Evolutionary conservation across 345 rosid genomes (phyloP), one percentile per base, ranked within the genome.

Genomic region (Odontarrhena argentea): DNA sequence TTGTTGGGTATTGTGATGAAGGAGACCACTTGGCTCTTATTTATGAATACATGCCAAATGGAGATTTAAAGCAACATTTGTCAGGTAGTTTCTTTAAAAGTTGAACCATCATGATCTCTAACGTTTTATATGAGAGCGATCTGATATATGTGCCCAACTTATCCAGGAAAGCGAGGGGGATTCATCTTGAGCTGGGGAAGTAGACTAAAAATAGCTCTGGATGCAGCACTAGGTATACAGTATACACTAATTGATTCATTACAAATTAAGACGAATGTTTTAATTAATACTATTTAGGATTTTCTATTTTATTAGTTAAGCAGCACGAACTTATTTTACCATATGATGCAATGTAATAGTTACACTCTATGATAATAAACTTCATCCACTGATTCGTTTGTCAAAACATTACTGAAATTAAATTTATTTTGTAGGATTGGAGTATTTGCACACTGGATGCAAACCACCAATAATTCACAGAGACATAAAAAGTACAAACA

Each of bases 151-250:
- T 55, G 30, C 46, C 9, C 6, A 5, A 42, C 9, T 41, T 10
- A 42, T 42, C 45, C 34, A 70, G 74, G 74, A 12, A 70, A 43
- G 32, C 68, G 28, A 35, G 55, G 68, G 0, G 67, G 68, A 42
- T 52, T 60, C 3, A 13, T 61, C 10, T 15, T 83, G 62, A 78
- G 67, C 40, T 83, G 84, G 84, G 63, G 69, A 67, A 68, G 44
- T 46, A 78, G 85, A 46, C 74, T 83, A 4, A 73, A 67, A 14
- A 72, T 78, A 61, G 80, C 75, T 13, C 40, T 74, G 47, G 85
- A 78, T 45, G 70, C 79, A n/a, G 87, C 84, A 9, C 68, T 71
- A 76, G 87, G 84, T 80, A 28, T 9, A 62, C 24, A 9, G 84
- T 80, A 28, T 9, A 62, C 24, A 9, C 34, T 15, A 11, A 10